phyloP scores from a whole-genome alignment of 2,329 filamentous ascomycete genomes.

The Fusarium devonianum region DNA sequence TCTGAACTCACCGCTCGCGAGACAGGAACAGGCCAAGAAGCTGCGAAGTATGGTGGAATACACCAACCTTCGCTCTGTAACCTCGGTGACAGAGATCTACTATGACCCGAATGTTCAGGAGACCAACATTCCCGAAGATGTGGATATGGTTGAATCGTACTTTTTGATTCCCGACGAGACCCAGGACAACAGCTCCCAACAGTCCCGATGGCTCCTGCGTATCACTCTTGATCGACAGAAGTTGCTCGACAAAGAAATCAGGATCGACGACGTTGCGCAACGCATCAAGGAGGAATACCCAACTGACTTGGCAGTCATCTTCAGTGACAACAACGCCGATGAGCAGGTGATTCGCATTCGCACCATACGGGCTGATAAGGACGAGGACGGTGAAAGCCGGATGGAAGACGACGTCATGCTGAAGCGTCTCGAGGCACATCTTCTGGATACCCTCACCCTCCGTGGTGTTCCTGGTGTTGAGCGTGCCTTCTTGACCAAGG shows the following conservation, averaged over 20 bases:
- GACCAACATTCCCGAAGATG: constrained; percentile 86
- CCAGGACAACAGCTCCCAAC: constrained; percentile 67
- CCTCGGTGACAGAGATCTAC: constrained; percentile 92
- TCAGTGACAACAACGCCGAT: constrained; percentile 97
- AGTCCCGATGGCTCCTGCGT: constrained; percentile 95
- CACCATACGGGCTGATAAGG: constrained; percentile 72
- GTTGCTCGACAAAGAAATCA: constrained; percentile 91
- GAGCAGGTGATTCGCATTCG: constrained; percentile 94
- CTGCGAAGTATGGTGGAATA: constrained; percentile 92
- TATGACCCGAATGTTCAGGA: constrained; percentile 90
- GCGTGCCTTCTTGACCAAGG: constrained; percentile 90
- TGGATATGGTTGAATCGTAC: constrained; percentile 95
- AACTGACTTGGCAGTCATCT: constrained; percentile 87
- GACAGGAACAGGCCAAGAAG: constrained; percentile 82
- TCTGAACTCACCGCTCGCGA: constrained; percentile 68
- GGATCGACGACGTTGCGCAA: constrained; percentile 87
- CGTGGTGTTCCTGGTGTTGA: constrained; percentile 90
- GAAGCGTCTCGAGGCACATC: constrained; percentile 88
- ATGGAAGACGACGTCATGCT: constrained; percentile 91
- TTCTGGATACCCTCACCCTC: constrained; percentile 88
- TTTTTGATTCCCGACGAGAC: constrained; percentile 89
- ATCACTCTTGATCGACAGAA: constrained; percentile 93
- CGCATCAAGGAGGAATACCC: constrained; percentile 90
- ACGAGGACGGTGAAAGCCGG: constrained; percentile 66
- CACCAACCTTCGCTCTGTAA: constrained; percentile 90